Conservation (phyloP, 2,329 filamentous ascomycete genomes). For the Exophiala mesophila region DNA sequence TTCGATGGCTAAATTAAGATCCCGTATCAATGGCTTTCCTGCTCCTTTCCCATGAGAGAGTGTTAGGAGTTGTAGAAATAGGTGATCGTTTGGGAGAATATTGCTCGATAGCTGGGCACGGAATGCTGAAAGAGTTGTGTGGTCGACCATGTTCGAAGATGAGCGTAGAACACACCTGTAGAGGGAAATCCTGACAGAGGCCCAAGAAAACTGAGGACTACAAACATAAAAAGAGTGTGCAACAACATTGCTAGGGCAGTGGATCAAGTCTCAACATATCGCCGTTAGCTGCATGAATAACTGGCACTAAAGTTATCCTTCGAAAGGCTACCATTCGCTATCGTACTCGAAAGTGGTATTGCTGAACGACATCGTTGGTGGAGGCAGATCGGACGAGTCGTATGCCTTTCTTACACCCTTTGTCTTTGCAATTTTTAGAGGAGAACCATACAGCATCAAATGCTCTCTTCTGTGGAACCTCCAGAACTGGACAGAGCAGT, state of each 20-base stretch:
- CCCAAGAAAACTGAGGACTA: too few species aligned
- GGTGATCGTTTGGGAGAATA: conserved; percentile 29
- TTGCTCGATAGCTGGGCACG: conserved; percentile 26
- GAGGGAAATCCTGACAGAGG: neutral
- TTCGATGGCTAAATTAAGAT: conserved; percentile 29
- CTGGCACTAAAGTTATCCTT: too few species aligned
- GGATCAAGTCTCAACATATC: too few species aligned
- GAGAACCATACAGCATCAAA: conserved; percentile 16
- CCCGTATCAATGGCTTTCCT: conserved; percentile 25
- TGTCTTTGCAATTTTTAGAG: conserved; percentile 23
- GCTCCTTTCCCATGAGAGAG: conserved; percentile 25
- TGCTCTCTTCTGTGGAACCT: conserved; percentile 25
- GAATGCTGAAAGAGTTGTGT: conserved; percentile 24
- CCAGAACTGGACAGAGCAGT: conserved; percentile 34
- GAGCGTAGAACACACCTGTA: neutral
- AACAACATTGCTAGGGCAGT: neutral
- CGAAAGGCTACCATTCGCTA: conserved; percentile 2
- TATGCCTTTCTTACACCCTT: conserved; percentile 8
- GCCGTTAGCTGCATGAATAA: too few species aligned
- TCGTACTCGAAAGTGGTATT: conserved; percentile 8
- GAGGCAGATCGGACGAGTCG: neutral
- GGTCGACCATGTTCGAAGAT: conserved; percentile 10
- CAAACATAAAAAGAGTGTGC: neutral
- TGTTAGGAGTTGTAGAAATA: conserved; percentile 30
- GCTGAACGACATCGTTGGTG: neutral